Evolutionary conservation across 2,329 filamentous ascomycete genomes (phyloP), one percentile per base, ranked within the genome.

Genomic region (Pseudogymnoascus sp.): DNA sequence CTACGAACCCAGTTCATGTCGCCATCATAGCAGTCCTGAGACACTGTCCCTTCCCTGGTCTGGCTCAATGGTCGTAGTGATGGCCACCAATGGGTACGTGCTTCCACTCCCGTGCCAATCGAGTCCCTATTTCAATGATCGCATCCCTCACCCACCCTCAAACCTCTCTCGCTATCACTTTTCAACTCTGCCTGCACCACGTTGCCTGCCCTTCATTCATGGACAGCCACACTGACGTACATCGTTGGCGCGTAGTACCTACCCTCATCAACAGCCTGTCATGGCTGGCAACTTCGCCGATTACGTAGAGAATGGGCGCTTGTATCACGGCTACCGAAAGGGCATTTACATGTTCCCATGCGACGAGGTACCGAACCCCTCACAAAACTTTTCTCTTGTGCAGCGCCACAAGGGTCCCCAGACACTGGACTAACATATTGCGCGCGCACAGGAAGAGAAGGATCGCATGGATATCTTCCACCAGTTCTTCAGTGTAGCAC

Each of bases 391-490:
- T 63, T 33, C 35, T 24, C 19, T 63, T 19, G 33, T 38, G 56
- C 61, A 19, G 50, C 50, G 10, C 16, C 28, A 56, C 50, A 33
- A 22, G 26, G 10, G 4, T n/a, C 28, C 50, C 26, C 40, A 56
- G 10, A 22, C 50, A 24, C 31, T 31, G 46, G 41, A 63, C 59
- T 66, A 60, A 67, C 62, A 61, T 64, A 38, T 60, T 56, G 41
- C 64, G 64, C 63, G 62, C 64, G 60, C 62, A 59, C 72, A 90
- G 83, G 78, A 81, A 66, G 91, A 95, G 74, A 84, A 87, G 71
- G 89, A 92, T 73, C 85, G 90, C 68, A 82, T 93, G 72, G 91
- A 96, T 72, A 88, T 93, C 56, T 88, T 91, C 72, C 89, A 96
- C 78, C 89, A 90, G 70, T 79, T 93, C 68, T 89, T 92, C 70